phyloP scores from a whole-genome alignment of 2,329 filamentous ascomycete genomes.

The Acephala macrosclerotiorum region DNA sequence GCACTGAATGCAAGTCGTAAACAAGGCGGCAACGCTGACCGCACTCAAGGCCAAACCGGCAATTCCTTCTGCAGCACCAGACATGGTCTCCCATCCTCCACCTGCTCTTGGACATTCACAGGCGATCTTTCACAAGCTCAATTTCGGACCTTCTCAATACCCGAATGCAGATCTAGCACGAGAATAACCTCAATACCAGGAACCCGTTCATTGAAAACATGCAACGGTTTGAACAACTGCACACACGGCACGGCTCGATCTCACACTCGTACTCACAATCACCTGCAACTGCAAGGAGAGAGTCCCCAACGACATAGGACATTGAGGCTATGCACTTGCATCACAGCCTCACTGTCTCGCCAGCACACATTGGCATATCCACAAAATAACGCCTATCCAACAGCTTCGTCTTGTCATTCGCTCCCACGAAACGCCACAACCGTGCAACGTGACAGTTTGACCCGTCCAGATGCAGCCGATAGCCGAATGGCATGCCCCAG shows the following conservation, averaged over 20 bases:
- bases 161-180: constrained; percentile 6
- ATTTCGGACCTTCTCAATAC: neutral
- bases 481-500: constrained; percentile 2
- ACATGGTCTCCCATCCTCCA: neutral
- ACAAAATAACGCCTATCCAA: neutral
- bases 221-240: neutral
- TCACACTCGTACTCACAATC: neutral
- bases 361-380: neutral
- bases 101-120: neutral
- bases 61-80: constrained; percentile 12
- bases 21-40: constrained; percentile 36
- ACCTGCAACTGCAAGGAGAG: constrained; percentile 1
- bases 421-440: neutral
- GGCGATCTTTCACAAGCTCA: neutral
- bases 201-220: neutral
- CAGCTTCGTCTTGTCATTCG: neutral
- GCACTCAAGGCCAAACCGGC: constrained; percentile 33
- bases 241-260: constrained; percentile 6
- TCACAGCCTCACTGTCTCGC: neutral
- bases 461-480: neutral
- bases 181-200: neutral
- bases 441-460: constrained; percentile 3
- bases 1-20: constrained; percentile 39
- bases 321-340: constrained; percentile 12
- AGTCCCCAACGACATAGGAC: neutral